Evolutionary conservation across 78 protist species (phyloP).

Genomic region (Dictyostelium firmibasis): DNA sequence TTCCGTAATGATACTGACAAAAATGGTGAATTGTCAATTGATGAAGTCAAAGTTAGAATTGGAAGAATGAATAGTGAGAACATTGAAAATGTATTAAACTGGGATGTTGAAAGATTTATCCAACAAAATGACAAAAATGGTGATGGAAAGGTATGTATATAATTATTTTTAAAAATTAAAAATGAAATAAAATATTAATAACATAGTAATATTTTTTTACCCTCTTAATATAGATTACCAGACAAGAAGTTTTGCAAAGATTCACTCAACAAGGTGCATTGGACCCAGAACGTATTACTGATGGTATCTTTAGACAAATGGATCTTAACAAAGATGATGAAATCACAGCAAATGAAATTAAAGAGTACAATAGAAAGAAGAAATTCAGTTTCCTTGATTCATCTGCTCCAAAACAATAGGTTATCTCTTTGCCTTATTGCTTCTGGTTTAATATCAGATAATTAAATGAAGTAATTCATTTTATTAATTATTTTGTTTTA

Average conservation of each 20-base stretch:
- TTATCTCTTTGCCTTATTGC: no score
- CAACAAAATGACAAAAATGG: not conserved
- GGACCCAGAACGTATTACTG: not conserved
- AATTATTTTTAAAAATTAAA: not conserved
- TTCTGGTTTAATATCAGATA: no score
- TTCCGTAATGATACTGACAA: not conserved
- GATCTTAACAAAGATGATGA: not conserved
- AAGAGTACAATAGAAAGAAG: not conserved
- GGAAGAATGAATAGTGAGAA: not conserved
- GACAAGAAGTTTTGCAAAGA: not conserved
- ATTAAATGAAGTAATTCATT: no score
- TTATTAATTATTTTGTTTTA: no score
- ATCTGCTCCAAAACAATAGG: not conserved
- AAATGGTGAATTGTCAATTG: not conserved
- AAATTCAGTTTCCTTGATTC: not conserved
- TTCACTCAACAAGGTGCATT: not conserved
- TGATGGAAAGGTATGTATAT: not conserved
- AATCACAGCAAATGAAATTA: not conserved
- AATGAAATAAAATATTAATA: not conserved
- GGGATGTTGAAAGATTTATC: not conserved
- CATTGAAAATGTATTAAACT: not conserved
- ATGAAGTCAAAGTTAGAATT: not conserved
- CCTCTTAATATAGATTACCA: not conserved
- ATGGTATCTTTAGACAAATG: not conserved
- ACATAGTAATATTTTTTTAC: no score